A percentile compares a stretch with the other conserved stretches of the same genome.
Conservation (phyloP, 2,329 filamentous ascomycete species). For the Ceratocystis cubensis region DNA sequence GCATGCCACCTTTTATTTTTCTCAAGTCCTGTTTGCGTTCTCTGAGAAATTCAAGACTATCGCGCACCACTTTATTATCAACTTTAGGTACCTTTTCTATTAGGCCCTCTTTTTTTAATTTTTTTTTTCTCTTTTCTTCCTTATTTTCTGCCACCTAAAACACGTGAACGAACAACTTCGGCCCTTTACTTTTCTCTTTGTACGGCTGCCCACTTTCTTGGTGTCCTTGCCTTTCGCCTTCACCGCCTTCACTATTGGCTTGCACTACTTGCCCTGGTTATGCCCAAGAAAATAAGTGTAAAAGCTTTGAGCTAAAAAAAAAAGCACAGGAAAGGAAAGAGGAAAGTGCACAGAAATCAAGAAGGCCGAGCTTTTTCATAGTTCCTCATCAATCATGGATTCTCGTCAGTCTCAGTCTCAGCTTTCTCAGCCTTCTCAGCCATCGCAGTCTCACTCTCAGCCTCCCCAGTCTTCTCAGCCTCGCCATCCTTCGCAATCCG, state of each 20-base stretch:
- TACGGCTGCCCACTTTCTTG: neutral
- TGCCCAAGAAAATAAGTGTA: conserved; percentile 4
- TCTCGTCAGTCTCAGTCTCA: conserved; percentile 17
- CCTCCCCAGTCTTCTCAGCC: conserved; percentile 19
- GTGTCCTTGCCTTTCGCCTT: neutral
- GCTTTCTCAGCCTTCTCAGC: conserved; percentile 15
- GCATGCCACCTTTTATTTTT: neutral
- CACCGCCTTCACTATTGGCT: conserved; percentile 2
- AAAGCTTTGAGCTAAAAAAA: conserved; percentile 10
- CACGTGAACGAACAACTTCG: conserved; percentile 3
- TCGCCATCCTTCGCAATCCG: conserved; percentile 12
- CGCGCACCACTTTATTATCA: neutral
- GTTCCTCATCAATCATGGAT: conserved; percentile 16
- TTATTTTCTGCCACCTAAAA: neutral
- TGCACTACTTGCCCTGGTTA: neutral
- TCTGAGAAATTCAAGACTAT: neutral
- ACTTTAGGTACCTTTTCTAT: neutral
- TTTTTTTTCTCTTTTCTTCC: neutral
- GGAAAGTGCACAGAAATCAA: neutral
- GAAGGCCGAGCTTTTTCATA: conserved; percentile 10
- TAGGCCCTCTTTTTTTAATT: neutral
- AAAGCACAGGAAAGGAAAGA: conserved; percentile 5
- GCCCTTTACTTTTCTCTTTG: conserved; percentile 6
- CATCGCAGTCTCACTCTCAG: conserved; percentile 2
- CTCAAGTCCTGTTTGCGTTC: neutral